Conservation (phyloP, 129 eudicot species). For the Arctium lappa region DNA sequence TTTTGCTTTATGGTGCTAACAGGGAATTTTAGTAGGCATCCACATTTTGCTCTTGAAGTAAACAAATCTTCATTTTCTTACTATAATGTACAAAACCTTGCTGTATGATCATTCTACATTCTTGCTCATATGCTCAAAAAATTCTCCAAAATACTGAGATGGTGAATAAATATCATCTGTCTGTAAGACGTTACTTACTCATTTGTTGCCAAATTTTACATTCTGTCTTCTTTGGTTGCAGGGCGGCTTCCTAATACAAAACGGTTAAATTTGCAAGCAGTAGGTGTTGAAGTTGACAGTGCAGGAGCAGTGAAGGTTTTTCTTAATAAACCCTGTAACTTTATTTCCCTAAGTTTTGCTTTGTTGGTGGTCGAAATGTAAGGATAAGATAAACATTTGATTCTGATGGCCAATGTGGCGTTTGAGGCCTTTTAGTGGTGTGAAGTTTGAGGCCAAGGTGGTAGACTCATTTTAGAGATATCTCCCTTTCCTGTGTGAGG, state of each 20-base stretch:
- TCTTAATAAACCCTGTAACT: neutral
- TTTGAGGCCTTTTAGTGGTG: neutral
- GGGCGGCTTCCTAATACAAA: conserved; percentile 85
- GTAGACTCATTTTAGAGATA: neutral
- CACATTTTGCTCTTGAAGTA: neutral
- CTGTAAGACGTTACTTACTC: neutral
- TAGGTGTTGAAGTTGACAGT: conserved; percentile 79
- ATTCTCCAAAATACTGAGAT: neutral
- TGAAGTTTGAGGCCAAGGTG: neutral
- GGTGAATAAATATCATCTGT: neutral
- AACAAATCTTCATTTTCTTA: neutral
- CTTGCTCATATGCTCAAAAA: neutral
- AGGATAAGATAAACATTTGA: neutral
- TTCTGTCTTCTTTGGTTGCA: conserved; percentile 37
- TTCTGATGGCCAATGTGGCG: neutral
- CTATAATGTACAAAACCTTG: neutral
- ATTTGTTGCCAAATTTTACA: neutral
- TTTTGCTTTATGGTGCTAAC: neutral
- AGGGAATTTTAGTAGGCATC: neutral
- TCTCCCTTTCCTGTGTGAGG: neutral
- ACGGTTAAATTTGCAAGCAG: conserved; percentile 82
- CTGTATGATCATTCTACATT: conserved; percentile 3
- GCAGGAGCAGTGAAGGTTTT: conserved; percentile 79
- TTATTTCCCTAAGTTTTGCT: neutral
- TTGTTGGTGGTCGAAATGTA: neutral